Conservation (phyloP, 75 land plant species). For the Picea sitchensis region DNA sequence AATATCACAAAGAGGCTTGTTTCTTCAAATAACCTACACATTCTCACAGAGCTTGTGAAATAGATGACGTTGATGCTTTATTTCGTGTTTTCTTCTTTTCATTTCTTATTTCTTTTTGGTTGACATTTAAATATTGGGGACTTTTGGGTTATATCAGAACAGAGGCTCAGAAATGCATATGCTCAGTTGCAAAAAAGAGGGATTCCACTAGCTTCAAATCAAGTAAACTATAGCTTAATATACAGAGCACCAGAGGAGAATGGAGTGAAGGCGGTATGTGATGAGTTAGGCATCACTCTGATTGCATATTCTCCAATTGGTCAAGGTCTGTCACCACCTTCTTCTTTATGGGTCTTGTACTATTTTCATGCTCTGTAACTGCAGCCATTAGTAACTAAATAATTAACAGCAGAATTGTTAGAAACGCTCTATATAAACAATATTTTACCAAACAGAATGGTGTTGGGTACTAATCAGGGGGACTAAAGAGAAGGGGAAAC, state of each 20-base stretch:
- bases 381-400: neutral
- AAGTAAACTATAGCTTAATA: slow-evolving; percentile 92
- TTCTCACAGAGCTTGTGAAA: neutral
- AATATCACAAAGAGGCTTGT: neutral
- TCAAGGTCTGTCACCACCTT: slow-evolving; percentile 49
- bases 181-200: slow-evolving; percentile 75
- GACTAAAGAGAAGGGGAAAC: neutral
- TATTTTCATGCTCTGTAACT: neutral
- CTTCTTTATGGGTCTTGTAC: neutral
- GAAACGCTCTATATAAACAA: neutral
- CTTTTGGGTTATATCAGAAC: slow-evolving; percentile 40
- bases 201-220: slow-evolving; percentile 89
- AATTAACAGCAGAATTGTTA: neutral
- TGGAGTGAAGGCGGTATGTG: slow-evolving; percentile 93
- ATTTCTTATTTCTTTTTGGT: slow-evolving; percentile 1
- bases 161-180: slow-evolving; percentile 75
- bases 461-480: neutral
- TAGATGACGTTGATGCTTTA: neutral
- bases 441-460: neutral
- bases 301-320: slow-evolving; percentile 94
- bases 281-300: slow-evolving; percentile 86
- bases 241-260: slow-evolving; percentile 87
- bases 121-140: neutral
- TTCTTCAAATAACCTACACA: neutral
- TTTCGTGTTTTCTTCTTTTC: neutral